Conservation (phyloP, 2,329 filamentous ascomycete genomes). For the Penicillium concentricum region DNA sequence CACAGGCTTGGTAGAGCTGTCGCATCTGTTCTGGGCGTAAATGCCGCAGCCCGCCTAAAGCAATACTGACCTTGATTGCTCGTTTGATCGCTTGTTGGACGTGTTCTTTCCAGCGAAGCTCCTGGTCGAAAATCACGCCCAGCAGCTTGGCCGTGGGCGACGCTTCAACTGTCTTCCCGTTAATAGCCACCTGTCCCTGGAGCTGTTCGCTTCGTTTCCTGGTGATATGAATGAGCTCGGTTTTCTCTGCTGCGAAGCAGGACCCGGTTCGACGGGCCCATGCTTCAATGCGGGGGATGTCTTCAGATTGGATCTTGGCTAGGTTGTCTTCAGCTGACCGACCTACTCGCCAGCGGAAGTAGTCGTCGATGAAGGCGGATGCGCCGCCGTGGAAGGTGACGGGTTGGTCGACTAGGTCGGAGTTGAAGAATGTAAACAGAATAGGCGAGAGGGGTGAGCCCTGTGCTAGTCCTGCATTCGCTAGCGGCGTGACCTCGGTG, state of each 20-base stretch:
- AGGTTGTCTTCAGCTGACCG: neutral
- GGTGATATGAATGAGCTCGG: conserved; percentile 1
- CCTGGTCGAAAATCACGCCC: neutral
- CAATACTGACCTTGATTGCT: neutral
- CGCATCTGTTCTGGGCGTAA: neutral
- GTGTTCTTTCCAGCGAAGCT: neutral
- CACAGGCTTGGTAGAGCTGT: conserved; percentile 4
- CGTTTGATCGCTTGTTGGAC: neutral
- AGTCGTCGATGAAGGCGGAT: neutral
- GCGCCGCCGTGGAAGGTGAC: neutral
- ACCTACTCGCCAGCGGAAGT: neutral
- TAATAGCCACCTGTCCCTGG: neutral
- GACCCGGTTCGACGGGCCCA: neutral
- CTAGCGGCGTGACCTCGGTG: conserved; percentile 1
- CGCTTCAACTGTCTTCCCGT: neutral
- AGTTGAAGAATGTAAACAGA: conserved; percentile 25
- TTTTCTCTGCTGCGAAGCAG: conserved; percentile 1
- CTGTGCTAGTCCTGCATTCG: conserved; percentile 20
- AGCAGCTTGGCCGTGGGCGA: neutral
- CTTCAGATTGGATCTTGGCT: neutral
- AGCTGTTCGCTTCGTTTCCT: neutral
- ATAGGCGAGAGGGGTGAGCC: conserved; percentile 36
- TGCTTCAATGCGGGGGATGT: neutral
- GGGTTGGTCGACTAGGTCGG: neutral
- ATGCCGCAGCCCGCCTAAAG: neutral